Evolutionary conservation across 495 filamentous ascomycete genomes (phyloP).

Genomic region (Niebla homalea): DNA sequence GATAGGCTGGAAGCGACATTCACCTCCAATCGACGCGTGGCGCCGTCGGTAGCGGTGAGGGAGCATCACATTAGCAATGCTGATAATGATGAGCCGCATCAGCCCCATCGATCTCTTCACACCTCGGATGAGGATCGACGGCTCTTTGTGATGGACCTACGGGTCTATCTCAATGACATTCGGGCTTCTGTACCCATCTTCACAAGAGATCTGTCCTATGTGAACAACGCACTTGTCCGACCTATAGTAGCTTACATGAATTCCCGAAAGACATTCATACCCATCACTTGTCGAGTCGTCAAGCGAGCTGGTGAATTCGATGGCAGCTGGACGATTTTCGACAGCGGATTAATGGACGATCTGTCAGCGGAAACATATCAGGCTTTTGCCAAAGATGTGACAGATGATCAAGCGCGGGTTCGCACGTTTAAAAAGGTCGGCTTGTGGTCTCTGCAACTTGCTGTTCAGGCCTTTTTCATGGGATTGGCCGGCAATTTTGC

Average conservation of each 20-base stretch:
- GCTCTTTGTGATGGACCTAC: constrained; percentile 78
- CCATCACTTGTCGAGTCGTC: constrained; percentile 84
- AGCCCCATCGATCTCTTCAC: not conserved
- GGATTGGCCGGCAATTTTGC: constrained; percentile 82
- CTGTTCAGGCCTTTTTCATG: constrained; percentile 88
- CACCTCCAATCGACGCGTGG: constrained; percentile 47
- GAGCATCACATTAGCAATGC: constrained; percentile 20
- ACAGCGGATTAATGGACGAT: constrained; percentile 91
- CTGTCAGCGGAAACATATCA: constrained; percentile 86
- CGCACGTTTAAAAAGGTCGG: constrained; percentile 90
- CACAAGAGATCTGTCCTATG: constrained; percentile 78
- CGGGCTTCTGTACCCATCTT: constrained; percentile 85
- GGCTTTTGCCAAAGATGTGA: constrained; percentile 79
- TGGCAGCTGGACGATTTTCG: constrained; percentile 88
- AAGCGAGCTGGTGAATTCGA: constrained; percentile 83
- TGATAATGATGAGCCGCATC: constrained; percentile 5
- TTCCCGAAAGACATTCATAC: constrained; percentile 81
- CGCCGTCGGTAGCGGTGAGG: constrained; percentile 10
- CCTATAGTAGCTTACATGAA: constrained; percentile 99
- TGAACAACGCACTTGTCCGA: constrained; percentile 86
- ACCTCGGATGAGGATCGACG: constrained; percentile 39
- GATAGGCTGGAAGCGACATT: constrained; percentile 88
- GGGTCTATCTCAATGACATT: constrained; percentile 83
- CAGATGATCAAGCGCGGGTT: constrained; percentile 71
- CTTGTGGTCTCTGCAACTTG: constrained; percentile 83